Conservation (phyloP, 345 rosid genomes). For the Moricandia arvensis region DNA sequence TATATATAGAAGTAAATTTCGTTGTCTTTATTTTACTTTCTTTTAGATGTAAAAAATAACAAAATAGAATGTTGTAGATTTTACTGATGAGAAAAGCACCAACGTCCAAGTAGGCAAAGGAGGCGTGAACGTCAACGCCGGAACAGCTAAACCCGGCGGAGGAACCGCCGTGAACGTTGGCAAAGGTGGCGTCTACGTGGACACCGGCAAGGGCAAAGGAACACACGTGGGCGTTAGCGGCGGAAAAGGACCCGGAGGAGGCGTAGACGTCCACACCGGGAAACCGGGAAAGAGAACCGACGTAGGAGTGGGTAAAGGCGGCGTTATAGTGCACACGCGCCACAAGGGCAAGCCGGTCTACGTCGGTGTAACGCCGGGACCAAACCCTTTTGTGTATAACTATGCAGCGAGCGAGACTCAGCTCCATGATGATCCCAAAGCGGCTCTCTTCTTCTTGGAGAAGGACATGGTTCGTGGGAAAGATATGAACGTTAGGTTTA, state of each 20-base stretch:
- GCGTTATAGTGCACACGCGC: conserved; percentile 56
- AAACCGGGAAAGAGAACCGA: conserved; percentile 50
- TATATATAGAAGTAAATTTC: no score
- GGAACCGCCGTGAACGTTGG: conserved; percentile 58
- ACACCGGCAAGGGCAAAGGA: conserved; percentile 55
- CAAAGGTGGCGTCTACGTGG: conserved; percentile 59
- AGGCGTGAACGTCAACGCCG: conserved; percentile 34
- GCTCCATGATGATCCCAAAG: conserved; percentile 55
- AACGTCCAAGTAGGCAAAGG: conserved; percentile 50
- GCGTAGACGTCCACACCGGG: conserved; percentile 50
- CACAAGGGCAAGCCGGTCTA: conserved; percentile 62
- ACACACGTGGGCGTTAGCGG: conserved; percentile 51
- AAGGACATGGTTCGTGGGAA: conserved; percentile 61
- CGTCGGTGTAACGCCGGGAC: conserved; percentile 59
- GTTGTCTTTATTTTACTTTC: no score
- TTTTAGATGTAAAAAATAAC: background rate
- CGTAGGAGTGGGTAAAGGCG: conserved; percentile 82
- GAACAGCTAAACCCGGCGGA: conserved; percentile 55
- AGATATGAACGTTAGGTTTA: conserved; percentile 58
- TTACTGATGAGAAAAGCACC: conserved; percentile 58
- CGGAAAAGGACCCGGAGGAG: conserved; percentile 41
- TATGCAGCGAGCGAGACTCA: conserved; percentile 74
- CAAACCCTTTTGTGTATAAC: background rate
- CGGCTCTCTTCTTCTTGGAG: conserved; percentile 79
- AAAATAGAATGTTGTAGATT: conserved; percentile 38